Conservation (phyloP, 805 yeast species). For the Pichia heedii region DNA sequence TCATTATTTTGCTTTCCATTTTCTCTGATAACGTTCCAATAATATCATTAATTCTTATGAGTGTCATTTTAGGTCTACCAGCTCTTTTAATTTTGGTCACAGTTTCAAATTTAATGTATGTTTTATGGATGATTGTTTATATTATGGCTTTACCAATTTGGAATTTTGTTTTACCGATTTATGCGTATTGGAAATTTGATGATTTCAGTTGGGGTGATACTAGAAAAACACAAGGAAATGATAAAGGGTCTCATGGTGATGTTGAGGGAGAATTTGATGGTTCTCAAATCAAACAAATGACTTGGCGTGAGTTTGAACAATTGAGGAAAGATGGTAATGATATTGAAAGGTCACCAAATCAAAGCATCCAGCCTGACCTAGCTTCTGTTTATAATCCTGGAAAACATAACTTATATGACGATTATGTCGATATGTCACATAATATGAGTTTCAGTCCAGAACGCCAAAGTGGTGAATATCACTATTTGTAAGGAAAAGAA, state of each 20-base stretch:
- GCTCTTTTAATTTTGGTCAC: constrained; percentile 75
- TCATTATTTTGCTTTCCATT: constrained; percentile 65
- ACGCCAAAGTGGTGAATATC: not conserved
- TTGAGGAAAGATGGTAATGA: constrained; percentile 32
- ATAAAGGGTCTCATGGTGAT: constrained; percentile 59
- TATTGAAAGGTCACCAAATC: not conserved
- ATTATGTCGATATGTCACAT: constrained; percentile 11
- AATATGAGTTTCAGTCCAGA: not conserved
- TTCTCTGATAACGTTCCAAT: constrained; percentile 69
- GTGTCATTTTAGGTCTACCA: constrained; percentile 75
- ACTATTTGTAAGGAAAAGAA: too few species aligned
- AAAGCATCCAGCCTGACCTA: constrained; percentile 10
- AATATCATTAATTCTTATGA: constrained; percentile 67
- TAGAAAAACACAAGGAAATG: constrained; percentile 65
- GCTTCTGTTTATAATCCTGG: constrained; percentile 23
- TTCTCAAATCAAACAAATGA: constrained; percentile 79
- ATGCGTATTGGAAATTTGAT: constrained; percentile 92
- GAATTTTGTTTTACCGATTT: constrained; percentile 81
- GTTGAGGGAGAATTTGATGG: constrained; percentile 82
- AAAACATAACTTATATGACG: constrained; percentile 7
- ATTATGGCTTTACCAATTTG: constrained; percentile 81
- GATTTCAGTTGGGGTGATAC: constrained; percentile 97
- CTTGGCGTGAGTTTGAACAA: constrained; percentile 91
- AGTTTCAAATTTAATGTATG: constrained; percentile 61
- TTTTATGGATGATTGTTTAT: constrained; percentile 74